Evolutionary conservation across 2,329 filamentous ascomycete species (phyloP), one percentile per base, ranked within the genome.

Genomic region (Trichoderma koningii): DNA sequence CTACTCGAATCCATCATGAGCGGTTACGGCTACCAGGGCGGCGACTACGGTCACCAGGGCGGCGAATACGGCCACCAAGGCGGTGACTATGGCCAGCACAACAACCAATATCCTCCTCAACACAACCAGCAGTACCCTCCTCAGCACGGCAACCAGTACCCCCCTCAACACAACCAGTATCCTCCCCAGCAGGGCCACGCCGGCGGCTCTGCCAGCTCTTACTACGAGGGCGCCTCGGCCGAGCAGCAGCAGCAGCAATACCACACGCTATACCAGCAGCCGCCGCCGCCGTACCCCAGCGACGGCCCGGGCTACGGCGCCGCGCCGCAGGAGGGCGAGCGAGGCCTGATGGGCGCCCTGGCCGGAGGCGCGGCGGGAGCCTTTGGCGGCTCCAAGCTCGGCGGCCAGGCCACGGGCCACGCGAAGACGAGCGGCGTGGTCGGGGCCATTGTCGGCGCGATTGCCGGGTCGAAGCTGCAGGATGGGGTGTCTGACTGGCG

Each of bases 401-500:
- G 78, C 23, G 74, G 74, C 62, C 59, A 66, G 45, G 64, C 64
- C 7, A 66, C 64, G 3, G 64, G 64, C 51, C 64, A 66, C 45
- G 73, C 71, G 70, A 76, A 76, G 69, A 68, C 73, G 4, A 72
- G 74, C 66, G 76, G 75, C 30, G 61, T 80, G 7, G 68, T 80
- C n/a, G 78, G 78, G 10, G 77, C 74, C 7, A 62, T 80, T 7
- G 77, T 73, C 5, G 79, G 79, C 14, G 79, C 78, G 12, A 72
- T 80, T 42, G 76, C 76, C 3, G 79, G 79, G 3, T 76, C 78
- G 70, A 79, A 80, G 68, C 63, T 78, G 14, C 74, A 80, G 65
- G 78, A 80, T 59, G 76, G 72, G 7, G 74, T 75, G 3, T 70
- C 70, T 4, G 77, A 80, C 67, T 78, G 75, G 76, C 76, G 75